phyloP scores from a whole-genome alignment of 2,329 filamentous ascomycete genomes.

The Ophiostoma tasmaniense region DNA sequence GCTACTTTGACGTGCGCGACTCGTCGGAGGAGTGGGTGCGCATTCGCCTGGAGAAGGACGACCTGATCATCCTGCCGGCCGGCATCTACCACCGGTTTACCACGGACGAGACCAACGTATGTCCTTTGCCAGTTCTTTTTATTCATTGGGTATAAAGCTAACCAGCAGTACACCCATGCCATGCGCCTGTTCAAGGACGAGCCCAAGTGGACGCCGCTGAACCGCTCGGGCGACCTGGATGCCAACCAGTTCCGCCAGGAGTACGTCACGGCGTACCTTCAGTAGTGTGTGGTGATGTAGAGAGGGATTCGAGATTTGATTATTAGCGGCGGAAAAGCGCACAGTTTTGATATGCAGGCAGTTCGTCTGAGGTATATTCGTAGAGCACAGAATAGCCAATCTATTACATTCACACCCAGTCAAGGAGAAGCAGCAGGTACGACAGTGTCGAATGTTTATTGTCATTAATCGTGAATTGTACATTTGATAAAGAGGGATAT shows the following conservation, averaged over 20 bases:
- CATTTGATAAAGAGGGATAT: not conserved
- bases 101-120: constrained; percentile 78
- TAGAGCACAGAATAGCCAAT: constrained; percentile 4
- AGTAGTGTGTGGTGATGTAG: constrained; percentile 7
- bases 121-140: constrained; percentile 13
- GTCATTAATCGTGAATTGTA: not conserved
- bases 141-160: not conserved
- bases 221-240: constrained; percentile 70
- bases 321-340: constrained; percentile 4
- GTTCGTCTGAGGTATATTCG: constrained; percentile 1
- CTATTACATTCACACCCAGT: not conserved
- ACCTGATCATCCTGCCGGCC: constrained; percentile 86
- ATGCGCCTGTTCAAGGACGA: constrained; percentile 98
- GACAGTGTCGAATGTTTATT: not conserved
- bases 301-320: not conserved
- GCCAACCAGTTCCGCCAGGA: constrained; percentile 67
- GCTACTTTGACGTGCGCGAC: constrained; percentile 87
- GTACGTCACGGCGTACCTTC: constrained; percentile 54
- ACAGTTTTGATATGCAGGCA: not conserved
- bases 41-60: constrained; percentile 73
- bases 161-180: constrained; percentile 74
- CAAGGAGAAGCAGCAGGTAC: not conserved
- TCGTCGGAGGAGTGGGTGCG: constrained; percentile 82
- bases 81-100: constrained; percentile 98
- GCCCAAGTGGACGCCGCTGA: constrained; percentile 94